Evolutionary conservation across 2,329 filamentous ascomycete species (phyloP).

Genomic region (Stachybotrys chartarum): DNA sequence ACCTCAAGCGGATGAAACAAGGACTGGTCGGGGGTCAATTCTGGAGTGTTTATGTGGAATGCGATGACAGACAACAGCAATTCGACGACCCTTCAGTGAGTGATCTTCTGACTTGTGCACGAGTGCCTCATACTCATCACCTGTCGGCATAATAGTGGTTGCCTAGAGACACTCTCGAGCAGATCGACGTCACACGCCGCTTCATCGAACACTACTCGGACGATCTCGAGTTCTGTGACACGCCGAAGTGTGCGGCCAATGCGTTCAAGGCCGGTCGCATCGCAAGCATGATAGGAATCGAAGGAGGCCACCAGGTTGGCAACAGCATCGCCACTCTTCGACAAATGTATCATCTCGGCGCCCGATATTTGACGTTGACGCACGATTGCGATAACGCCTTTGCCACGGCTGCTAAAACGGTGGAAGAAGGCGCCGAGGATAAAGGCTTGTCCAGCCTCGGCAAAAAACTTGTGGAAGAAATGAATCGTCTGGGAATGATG

Average conservation of each 20-base stretch:
- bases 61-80: neutral
- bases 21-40: constrained; percentile 19
- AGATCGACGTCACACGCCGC: constrained; percentile 14
- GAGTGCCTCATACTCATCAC: constrained; percentile 13
- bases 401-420: neutral
- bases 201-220: constrained; percentile 15
- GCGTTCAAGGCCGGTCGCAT: constrained; percentile 21
- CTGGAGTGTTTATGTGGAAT: constrained; percentile 20
- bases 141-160: constrained; percentile 11
- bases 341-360: constrained; percentile 18
- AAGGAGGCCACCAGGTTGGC: constrained; percentile 23
- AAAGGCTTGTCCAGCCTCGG: neutral
- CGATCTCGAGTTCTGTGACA: constrained; percentile 13
- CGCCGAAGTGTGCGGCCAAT: constrained; percentile 16
- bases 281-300: constrained; percentile 26
- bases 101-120: constrained; percentile 13
- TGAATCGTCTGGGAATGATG: constrained; percentile 12
- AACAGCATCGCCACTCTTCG: constrained; percentile 25
- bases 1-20: neutral
- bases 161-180: constrained; percentile 5
- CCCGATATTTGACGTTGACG: constrained; percentile 11
- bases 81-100: neutral
- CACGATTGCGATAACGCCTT: constrained; percentile 14
- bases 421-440: neutral
- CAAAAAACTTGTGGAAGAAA: neutral